A percentile compares a stretch with the other conserved stretches of the same genome.
Conservation (phyloP, 2,329 filamentous ascomycete genomes). For the Cercospora sp. region DNA sequence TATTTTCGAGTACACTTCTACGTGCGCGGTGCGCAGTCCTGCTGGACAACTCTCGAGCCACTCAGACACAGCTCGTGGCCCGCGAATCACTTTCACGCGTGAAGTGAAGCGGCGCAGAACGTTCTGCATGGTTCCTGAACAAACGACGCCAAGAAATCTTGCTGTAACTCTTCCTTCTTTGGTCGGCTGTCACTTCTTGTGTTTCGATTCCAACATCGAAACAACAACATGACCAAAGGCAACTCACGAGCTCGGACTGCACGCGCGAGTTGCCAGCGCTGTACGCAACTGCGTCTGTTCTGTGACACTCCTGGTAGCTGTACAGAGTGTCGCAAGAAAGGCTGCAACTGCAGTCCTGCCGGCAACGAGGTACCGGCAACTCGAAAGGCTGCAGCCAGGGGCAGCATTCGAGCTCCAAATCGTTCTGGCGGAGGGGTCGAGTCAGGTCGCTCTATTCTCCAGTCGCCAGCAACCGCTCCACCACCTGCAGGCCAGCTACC, state of each 20-base stretch:
- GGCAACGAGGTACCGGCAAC: not conserved
- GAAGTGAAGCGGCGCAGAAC: not conserved
- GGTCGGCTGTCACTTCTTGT: fast-evolving
- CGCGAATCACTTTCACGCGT: not conserved
- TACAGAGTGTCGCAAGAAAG: not conserved
- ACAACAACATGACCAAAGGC: not conserved
- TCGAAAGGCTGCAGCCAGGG: not conserved
- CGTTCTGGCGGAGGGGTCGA: not conserved
- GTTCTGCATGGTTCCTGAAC: not conserved
- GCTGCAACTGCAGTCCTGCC: not conserved
- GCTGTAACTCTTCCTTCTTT: not conserved
- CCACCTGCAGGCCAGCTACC: not conserved
- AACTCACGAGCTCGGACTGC: not conserved
- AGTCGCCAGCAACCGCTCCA: not conserved
- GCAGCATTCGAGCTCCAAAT: not conserved
- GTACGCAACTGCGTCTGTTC: not conserved
- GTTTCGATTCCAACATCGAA: not conserved
- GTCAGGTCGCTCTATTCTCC: not conserved
- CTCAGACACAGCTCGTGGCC: too few relatives aligned
- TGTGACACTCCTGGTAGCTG: not conserved
- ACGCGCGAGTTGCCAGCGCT: not conserved
- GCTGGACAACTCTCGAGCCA: too few relatives aligned
- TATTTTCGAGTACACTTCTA: not conserved
- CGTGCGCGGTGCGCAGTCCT: too few relatives aligned
- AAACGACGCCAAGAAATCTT: not conserved